Conservation (phyloP, 148 eudicot species). For the Diospyros kaki region DNA sequence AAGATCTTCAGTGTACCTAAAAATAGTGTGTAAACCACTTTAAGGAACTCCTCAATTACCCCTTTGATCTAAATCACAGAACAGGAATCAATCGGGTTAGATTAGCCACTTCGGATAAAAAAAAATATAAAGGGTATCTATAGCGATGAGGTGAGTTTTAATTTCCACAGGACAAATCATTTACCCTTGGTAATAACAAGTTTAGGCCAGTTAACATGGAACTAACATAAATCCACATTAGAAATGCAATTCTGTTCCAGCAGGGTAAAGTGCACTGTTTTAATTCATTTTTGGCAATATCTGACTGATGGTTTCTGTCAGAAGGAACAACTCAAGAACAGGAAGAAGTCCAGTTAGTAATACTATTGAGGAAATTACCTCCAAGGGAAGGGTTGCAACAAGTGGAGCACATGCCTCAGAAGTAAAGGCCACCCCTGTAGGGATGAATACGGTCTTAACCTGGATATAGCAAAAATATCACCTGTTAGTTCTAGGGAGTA, state of each 20-base stretch:
- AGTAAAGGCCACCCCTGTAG: slow-evolving; percentile 73
- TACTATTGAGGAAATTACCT: slow-evolving; percentile 45
- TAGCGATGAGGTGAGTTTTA: not conserved
- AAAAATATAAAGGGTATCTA: slow-evolving; percentile 3
- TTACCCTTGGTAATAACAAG: not conserved
- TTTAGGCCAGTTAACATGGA: not conserved
- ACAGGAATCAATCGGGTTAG: slow-evolving; percentile 3
- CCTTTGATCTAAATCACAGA: slow-evolving; percentile 50
- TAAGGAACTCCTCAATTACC: slow-evolving; percentile 88
- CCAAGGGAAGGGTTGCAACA: slow-evolving; percentile 91
- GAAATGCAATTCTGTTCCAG: not conserved
- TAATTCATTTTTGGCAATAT: not conserved
- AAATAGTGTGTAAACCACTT: slow-evolving; percentile 56
- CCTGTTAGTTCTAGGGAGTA: not conserved
- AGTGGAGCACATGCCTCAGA: slow-evolving; percentile 92
- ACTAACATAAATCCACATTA: not conserved
- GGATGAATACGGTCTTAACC: slow-evolving; percentile 87
- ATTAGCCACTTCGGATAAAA: not conserved
- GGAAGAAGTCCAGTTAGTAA: not conserved
- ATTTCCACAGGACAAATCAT: not conserved
- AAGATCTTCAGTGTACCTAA: slow-evolving; percentile 43
- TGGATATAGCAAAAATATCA: slow-evolving; percentile 30
- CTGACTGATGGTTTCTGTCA: not conserved
- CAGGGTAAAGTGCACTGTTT: not conserved
- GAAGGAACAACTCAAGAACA: not conserved